These are phyloP conservation scores for Candida pseudoviswanathii DNA, from an alignment of 1,139 yeast genomes.

Conservation along the genomic window DNA sequence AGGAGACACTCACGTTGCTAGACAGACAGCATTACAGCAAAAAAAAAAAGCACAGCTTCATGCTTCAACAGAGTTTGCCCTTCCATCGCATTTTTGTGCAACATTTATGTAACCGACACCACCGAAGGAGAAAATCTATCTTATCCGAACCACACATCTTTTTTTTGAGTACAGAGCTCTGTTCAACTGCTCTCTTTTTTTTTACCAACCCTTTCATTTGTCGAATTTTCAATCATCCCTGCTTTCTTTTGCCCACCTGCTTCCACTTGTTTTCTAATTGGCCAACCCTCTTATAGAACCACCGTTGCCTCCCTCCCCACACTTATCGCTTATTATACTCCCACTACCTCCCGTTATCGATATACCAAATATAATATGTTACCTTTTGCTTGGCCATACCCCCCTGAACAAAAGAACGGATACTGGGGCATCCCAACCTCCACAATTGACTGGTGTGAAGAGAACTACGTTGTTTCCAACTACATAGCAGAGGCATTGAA, in stretches of 20 bases:
- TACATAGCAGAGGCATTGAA: conserved; percentile 89
- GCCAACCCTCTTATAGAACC: not conserved
- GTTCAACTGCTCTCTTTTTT: not conserved
- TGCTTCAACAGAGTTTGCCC: not conserved
- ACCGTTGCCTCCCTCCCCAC: not conserved
- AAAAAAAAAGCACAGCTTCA: not conserved
- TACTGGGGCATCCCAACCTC: conserved; percentile 57
- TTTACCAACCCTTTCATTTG: not conserved
- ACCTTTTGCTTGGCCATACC: conserved; percentile 51
- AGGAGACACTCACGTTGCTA: too few relatives aligned
- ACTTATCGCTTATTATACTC: not conserved
- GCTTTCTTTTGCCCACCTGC: not conserved
- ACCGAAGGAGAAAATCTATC: not conserved
- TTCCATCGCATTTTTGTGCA: not conserved
- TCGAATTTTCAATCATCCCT: not conserved
- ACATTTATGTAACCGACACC: conserved; percentile 2
- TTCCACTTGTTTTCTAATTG: not conserved
- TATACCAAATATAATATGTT: conserved; percentile 28
- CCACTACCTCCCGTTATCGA: not conserved
- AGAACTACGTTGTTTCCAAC: conserved; percentile 82
- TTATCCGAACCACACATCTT: conserved; percentile 1
- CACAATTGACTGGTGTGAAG: conserved; percentile 97
- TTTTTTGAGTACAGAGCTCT: not conserved
- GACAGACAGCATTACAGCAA: not conserved
- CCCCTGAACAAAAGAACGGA: conserved; percentile 45